phyloP scores from a whole-genome alignment of 768 basidiomycete species.

The Vishniacozyma victoriae region DNA sequence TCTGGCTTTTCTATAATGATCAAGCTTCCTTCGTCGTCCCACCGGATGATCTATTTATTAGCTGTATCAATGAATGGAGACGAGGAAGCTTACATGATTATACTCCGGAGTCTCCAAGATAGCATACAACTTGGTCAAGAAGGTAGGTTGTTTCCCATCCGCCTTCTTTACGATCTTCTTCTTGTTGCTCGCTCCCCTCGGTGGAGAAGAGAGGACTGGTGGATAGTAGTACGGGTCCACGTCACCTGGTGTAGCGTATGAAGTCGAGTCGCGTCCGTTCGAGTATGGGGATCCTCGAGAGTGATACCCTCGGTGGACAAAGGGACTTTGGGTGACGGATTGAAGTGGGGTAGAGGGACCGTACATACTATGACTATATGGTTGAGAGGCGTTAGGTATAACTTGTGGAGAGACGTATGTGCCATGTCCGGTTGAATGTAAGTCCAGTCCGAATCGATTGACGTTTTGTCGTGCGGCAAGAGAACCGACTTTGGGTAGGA shows the following conservation, averaged over 20 bases:
- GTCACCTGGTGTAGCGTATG: too few species aligned
- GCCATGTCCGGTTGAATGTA: too few species aligned
- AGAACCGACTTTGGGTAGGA: too few species aligned
- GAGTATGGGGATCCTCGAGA: too few species aligned
- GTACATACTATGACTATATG: too few species aligned
- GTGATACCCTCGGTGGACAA: not conserved
- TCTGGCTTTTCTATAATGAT: constrained; percentile 93
- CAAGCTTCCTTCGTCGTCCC: constrained; percentile 87
- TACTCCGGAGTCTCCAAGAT: constrained; percentile 73
- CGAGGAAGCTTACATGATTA: constrained; percentile 55
- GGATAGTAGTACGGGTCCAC: constrained; percentile 26
- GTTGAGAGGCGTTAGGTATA: not conserved
- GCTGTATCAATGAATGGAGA: constrained; percentile 5
- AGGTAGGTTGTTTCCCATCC: constrained; percentile 84
- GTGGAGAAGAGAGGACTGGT: constrained; percentile 1
- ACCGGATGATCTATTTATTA: constrained; percentile 71
- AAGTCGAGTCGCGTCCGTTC: too few species aligned
- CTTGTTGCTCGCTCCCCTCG: constrained; percentile 1
- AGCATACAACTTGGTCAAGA: constrained; percentile 91
- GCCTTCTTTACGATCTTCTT: constrained; percentile 51
- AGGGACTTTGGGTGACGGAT: not conserved
- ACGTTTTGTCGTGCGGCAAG: too few species aligned
- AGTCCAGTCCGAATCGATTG: too few species aligned
- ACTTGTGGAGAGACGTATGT: too few species aligned
- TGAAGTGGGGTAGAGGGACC: not conserved